Percentiles rank a stretch among this genome's conserved stretches.
phyloP scores from a whole-genome alignment of 306 rosid genomes.

The Quercus wislizeni region DNA sequence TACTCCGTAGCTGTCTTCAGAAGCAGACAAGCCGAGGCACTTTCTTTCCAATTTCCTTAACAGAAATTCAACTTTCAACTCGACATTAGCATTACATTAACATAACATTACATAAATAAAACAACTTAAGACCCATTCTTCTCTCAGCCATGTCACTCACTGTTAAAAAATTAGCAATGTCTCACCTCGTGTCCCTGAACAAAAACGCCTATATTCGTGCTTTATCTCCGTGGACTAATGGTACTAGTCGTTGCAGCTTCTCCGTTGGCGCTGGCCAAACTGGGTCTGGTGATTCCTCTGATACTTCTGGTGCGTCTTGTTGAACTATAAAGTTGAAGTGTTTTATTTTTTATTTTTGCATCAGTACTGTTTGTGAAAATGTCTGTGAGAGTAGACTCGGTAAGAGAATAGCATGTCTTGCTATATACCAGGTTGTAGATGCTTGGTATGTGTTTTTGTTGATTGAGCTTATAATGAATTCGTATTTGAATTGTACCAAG shows the following conservation, averaged over 20 bases:
- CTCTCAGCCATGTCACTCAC: conserved; percentile 16
- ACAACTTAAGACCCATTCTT: background rate
- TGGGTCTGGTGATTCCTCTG: background rate
- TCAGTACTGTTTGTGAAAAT: conserved; percentile 22
- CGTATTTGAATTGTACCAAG: no score
- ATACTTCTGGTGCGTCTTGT: background rate
- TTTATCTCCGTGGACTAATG: conserved; percentile 1
- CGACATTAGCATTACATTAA: no score
- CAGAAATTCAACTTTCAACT: background rate
- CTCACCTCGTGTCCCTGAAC: conserved; percentile 9
- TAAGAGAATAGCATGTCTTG: background rate
- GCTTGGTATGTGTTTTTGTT: background rate
- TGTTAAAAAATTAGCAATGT: conserved; percentile 33
- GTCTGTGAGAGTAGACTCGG: background rate
- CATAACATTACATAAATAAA: no score
- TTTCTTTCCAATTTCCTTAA: background rate
- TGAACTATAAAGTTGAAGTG: background rate
- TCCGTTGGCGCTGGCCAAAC: background rate
- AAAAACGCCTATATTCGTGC: conserved; percentile 3
- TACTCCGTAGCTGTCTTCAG: background rate
- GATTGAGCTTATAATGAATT: background rate
- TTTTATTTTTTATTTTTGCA: background rate
- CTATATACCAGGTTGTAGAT: background rate
- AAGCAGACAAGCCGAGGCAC: background rate
- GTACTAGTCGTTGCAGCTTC: background rate